Evolutionary conservation across 1,284 basidiomycete genomes (phyloP), one percentile per base, ranked within the genome.

Genomic region (Paramarasmius palmivorus): DNA sequence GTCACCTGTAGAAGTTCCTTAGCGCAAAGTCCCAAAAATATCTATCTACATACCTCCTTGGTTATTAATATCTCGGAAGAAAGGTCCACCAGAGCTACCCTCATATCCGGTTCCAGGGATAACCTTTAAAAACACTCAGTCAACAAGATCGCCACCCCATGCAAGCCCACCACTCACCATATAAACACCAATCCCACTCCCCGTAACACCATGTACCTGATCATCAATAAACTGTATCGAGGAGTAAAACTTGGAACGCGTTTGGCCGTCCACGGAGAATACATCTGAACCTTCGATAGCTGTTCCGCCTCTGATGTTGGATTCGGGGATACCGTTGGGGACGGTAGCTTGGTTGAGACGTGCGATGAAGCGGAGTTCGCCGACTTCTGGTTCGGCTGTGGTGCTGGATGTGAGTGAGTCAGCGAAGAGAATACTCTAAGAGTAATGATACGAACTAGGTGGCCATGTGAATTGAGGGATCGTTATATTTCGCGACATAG

Each of bases 241-340:
- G 12, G 75, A 77, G 59, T 73, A 77, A 63, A 77, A 79, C 61
- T 79, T 78, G 39, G 74, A 77, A 12, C 76, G 70, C 2, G 76
- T 79, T 59, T 78, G 71, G 2, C 76, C 76, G 53, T 75, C 70
- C 38, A 77, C 54, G 17, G 66, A 40, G 63, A 68, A 78, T 12
- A 79, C 76, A 57, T 80, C 77, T 1, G 69, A 68, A 8, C 77
- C 77, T 63, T 78, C 77, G 40, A 79, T 73, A 12, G 70, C 71
- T 22, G 69, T 67, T 3, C 72, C 72, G 20, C 72, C 49, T 50
- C n/a, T 62, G 5, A 77, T 61, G 17, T 74, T 71, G 5, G 74
- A 64, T 36, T 59, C 59, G 2, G 65, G 59, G 20, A 67, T 60
- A 10, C 77, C 76, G 55, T 73, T 75, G 3, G 75, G 72, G 4